Percentiles rank a stretch among this genome's conserved stretches.
Conservation (phyloP, 1,284 basidiomycete species). For the Tausonia pullulans region DNA sequence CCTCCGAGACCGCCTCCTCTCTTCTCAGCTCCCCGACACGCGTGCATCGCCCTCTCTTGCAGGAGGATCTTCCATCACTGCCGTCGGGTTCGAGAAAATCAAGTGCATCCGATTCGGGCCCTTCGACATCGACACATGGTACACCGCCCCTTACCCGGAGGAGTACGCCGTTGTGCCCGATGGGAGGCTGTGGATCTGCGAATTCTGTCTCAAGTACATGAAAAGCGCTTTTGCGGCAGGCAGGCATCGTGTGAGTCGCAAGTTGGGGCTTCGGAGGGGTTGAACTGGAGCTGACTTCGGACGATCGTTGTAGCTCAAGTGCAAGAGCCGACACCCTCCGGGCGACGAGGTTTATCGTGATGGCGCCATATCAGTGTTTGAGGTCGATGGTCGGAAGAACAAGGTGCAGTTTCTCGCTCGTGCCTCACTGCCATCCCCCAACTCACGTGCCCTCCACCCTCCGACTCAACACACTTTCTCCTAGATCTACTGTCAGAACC, state of each 20-base stretch:
- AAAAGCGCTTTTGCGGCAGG: slow-evolving; percentile 81
- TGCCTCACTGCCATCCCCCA: neutral
- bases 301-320: slow-evolving; percentile 31
- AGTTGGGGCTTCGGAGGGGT: no score
- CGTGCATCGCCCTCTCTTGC: no score
- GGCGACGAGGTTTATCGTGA: slow-evolving; percentile 98
- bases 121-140: slow-evolving; percentile 96
- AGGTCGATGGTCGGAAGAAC: slow-evolving; percentile 96
- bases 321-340: slow-evolving; percentile 87
- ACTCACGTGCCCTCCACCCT: neutral
- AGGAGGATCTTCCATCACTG: neutral
- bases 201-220: slow-evolving; percentile 98
- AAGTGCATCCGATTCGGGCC: slow-evolving; percentile 84
- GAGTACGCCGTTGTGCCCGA: slow-evolving; percentile 91
- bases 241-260: slow-evolving; percentile 64
- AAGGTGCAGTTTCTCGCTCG: slow-evolving; percentile 47
- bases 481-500: slow-evolving; percentile 96
- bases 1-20: slow-evolving; percentile 28
- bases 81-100: slow-evolving; percentile 41
- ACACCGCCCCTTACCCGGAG: slow-evolving; percentile 96
- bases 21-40: slow-evolving; percentile 19
- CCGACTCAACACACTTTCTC: neutral
- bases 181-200: slow-evolving; percentile 90
- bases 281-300: slow-evolving; percentile 3
- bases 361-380: slow-evolving; percentile 78